phyloP scores from a whole-genome alignment of 2,329 filamentous ascomycete species.

The Fusarium temperatum region DNA sequence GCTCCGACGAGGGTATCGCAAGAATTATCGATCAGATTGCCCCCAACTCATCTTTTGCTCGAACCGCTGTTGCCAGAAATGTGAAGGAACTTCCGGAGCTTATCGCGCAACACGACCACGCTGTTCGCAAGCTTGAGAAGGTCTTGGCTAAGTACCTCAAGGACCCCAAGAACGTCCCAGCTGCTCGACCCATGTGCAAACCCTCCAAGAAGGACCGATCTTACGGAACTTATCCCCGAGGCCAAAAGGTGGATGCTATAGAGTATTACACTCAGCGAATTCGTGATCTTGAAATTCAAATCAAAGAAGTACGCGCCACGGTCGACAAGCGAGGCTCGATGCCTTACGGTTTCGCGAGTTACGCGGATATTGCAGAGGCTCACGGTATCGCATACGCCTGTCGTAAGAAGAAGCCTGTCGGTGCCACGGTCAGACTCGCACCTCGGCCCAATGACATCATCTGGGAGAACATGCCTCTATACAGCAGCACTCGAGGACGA shows the following conservation, averaged over 20 bases:
- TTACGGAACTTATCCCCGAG: constrained; percentile 69
- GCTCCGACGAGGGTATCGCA: constrained; percentile 87
- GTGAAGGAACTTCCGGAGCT: constrained; percentile 88
- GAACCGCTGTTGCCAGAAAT: constrained; percentile 87
- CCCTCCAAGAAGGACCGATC: constrained; percentile 82
- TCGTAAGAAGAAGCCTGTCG: constrained; percentile 81
- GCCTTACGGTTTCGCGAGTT: constrained; percentile 94
- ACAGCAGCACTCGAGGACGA: constrained; percentile 72
- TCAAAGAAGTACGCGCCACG: constrained; percentile 81
- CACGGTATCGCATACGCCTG: constrained; percentile 86
- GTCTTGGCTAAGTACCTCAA: constrained; percentile 90
- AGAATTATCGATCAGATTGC: constrained; percentile 83
- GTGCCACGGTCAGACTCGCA: constrained; percentile 79
- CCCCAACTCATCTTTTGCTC: constrained; percentile 79
- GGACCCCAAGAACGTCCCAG: constrained; percentile 81
- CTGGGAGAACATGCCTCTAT: constrained; percentile 90
- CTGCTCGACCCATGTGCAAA: constrained; percentile 79
- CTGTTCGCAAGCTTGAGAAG: constrained; percentile 83
- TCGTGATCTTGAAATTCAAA: constrained; percentile 80
- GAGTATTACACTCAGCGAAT: constrained; percentile 91
- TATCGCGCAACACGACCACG: constrained; percentile 83
- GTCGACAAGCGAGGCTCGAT: constrained; percentile 90
- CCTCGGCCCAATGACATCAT: constrained; percentile 92
- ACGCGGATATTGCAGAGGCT: constrained; percentile 85
- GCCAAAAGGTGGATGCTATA: constrained; percentile 89